Percentiles rank a stretch among this genome's conserved stretches.
phyloP scores from a whole-genome alignment of 2,329 filamentous ascomycete species.

The Xylaria arbuscula region DNA sequence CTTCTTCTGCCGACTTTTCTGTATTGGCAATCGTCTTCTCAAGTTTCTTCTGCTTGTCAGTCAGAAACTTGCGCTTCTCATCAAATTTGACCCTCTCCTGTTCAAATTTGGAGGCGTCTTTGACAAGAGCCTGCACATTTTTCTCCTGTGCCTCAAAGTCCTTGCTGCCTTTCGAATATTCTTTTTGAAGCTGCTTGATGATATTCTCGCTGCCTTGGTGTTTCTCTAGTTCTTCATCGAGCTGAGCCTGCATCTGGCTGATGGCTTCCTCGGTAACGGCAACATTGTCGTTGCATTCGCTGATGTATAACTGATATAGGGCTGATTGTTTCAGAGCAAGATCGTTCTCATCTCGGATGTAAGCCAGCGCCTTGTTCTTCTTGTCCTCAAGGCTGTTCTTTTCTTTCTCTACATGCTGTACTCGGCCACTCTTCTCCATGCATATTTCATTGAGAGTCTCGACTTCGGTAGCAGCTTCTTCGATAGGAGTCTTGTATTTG shows the following conservation, averaged over 20 bases:
- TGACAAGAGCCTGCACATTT: constrained; percentile 79
- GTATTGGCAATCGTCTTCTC: constrained; percentile 87
- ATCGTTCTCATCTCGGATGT: constrained; percentile 92
- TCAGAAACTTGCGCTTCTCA: constrained; percentile 95
- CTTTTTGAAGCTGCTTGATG: constrained; percentile 89
- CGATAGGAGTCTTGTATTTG: constrained; percentile 97
- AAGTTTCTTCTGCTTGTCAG: constrained; percentile 91
- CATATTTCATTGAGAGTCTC: constrained; percentile 95
- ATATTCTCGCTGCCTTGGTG: constrained; percentile 89
- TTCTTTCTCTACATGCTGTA: constrained; percentile 98
- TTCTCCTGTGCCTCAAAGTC: constrained; percentile 87
- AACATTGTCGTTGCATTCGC: constrained; percentile 89
- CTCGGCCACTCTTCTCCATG: constrained; percentile 91
- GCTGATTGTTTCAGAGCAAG: constrained; percentile 88
- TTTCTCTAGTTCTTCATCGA: constrained; percentile 89
- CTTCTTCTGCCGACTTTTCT: constrained; percentile 78
- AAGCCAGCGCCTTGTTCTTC: constrained; percentile 92
- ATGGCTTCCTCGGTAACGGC: constrained; percentile 90
- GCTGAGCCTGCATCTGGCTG: constrained; percentile 85
- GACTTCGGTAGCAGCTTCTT: constrained; percentile 89
- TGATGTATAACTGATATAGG: constrained; percentile 90
- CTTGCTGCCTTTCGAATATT: constrained; percentile 83
- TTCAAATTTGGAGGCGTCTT: constrained; percentile 92
- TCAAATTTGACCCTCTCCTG: constrained; percentile 98
- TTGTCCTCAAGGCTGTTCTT: constrained; percentile 93